Conservation (phyloP, 768 basidiomycete genomes). For the Phlebiopsis flavidoalba region DNA sequence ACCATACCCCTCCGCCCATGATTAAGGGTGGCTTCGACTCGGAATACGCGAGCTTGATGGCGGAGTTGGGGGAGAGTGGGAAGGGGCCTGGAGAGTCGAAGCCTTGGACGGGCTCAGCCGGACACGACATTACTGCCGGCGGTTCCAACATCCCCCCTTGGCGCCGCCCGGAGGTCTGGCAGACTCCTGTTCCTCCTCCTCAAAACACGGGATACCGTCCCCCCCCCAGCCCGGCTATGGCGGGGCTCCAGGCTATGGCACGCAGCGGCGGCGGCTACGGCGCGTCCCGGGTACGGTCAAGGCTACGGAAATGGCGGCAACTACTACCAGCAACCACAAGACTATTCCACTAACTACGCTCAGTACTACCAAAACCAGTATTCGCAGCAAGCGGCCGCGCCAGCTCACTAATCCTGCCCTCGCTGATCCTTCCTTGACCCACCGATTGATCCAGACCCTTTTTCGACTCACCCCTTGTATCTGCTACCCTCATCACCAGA, state of each 20-base stretch:
- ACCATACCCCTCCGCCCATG: slow-evolving; percentile 35
- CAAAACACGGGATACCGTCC: slow-evolving; percentile 62
- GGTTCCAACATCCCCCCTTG: slow-evolving; percentile 85
- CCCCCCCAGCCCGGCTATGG: slow-evolving; percentile 37
- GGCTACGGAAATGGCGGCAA: slow-evolving; percentile 31
- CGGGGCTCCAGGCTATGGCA: slow-evolving; percentile 3
- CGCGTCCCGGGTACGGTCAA: slow-evolving; percentile 26
- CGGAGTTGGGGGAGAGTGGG: slow-evolving; percentile 87
- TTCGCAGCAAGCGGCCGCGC: slow-evolving; percentile 58
- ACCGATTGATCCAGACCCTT: neutral
- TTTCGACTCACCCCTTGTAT: slow-evolving; percentile 2
- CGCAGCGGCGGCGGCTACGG: slow-evolving; percentile 15
- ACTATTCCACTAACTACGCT: slow-evolving; percentile 76
- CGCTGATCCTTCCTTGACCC: slow-evolving; percentile 3
- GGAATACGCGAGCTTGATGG: slow-evolving; percentile 96
- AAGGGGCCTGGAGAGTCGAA: slow-evolving; percentile 46
- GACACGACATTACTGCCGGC: slow-evolving; percentile 46
- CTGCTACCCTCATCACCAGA: slow-evolving; percentile 11
- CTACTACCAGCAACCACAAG: slow-evolving; percentile 44
- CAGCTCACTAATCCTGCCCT: slow-evolving; percentile 26
- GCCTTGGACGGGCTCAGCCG: slow-evolving; percentile 65
- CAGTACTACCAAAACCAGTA: slow-evolving; percentile 89
- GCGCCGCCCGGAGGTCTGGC: slow-evolving; percentile 89
- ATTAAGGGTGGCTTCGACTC: slow-evolving; percentile 87
- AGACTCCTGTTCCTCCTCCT: slow-evolving; percentile 37